Base-by-base conservation (phyloP, 2,329 filamentous ascomycete species). In the Scytalidium lignicola region DNA sequence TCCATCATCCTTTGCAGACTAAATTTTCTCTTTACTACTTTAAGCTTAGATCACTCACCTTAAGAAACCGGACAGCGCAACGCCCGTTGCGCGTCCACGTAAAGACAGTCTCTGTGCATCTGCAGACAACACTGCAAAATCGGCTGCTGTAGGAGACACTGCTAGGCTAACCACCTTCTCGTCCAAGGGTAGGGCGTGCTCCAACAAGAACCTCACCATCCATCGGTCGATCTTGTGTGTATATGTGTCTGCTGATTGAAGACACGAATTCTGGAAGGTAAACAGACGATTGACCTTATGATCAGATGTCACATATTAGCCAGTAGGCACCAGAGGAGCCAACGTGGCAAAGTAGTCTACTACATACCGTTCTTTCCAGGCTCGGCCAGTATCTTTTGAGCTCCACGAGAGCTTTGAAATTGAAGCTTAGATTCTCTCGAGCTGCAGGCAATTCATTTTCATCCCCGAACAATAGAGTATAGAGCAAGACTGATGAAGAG, bases 401-500 rank as follows among this genome's bases (percentile, higher is more conserved):
- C n/a, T 55, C 40, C 26, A 56, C 43, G 9, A 56, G 44, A 17
- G 43, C 29, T 42, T 56, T 47, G 41, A 56, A 56, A 39, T 55
- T 56, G 6, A 47, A 26, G 13, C 52, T 46, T 13, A 56, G 48
- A 15, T 44, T 28, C 3, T 26, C 23, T 28, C 52, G 43, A 2
- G 46, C 42, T n/a, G 21, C 32, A 2, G 17, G 19, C 4, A 51
- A 37, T 41, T 53, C 53, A 17, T 49, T 32, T 5, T 43, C 47
- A 5, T 56, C 51, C 2, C 65, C 65, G 43, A 67, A 66, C 1
- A 68, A 55, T 4, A 67, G 54, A 1, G 59, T 62, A 46, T 69
- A 64, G 0, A 68, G 44, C 17, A 67, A 49, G 2, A 63, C 66
- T n/a, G 65, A 62, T 0, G 65, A 68, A 2, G 65, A 68, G 7